Evolutionary conservation across 495 filamentous ascomycete genomes (phyloP), one percentile per base, ranked within the genome.

Genomic region (Jackrogersella minutella): DNA sequence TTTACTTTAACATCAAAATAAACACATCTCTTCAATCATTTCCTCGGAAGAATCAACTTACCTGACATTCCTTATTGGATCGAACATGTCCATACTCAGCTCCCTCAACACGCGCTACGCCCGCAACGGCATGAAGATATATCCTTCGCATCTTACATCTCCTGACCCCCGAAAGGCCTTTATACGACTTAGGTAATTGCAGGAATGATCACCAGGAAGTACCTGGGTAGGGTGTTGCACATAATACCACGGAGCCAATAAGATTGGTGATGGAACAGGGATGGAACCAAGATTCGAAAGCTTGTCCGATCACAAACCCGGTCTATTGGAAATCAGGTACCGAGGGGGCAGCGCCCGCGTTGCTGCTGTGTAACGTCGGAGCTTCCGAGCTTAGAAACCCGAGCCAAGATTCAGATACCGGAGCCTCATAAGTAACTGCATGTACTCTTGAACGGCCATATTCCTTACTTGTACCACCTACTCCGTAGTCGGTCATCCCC

Each of bases 341-440:
- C 61, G 60, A 69, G 49, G 55, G 53, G 66, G 41, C 11, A 60
- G 47, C 50, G 66, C 66, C 60, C 66, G 56, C 66, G 41, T 64
- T n/a, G 47, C 60, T 69, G 60, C 43, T 69, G 66, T 69, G 66
- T 69, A 69, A 69, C 66, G 61, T 69, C 66, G 66, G 66, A 61
- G 57, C 51, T 69, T 64, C 66, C 56, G 51, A 64, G 50, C 36
- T 46, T 37, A 69, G 66, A 60, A 64, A 57, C 51, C 66, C 66
- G 66, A 69, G 33, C 60, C 66, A 69, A 64, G 60, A 64, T 69
- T 64, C 14, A 26, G 66, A 58, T 16, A 36, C 66, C 66, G 61
- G 66, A 69, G 66, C 66, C 66, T 64, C 66, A 69, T 16, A 68
- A 55, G 65, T 68, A 64, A 21, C 56, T 64, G 61, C 50, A 61